A percentile compares a stretch with the other conserved stretches of the same genome.
Conservation (phyloP, 495 filamentous ascomycete species). For the Pseudevernia furfuracea region DNA sequence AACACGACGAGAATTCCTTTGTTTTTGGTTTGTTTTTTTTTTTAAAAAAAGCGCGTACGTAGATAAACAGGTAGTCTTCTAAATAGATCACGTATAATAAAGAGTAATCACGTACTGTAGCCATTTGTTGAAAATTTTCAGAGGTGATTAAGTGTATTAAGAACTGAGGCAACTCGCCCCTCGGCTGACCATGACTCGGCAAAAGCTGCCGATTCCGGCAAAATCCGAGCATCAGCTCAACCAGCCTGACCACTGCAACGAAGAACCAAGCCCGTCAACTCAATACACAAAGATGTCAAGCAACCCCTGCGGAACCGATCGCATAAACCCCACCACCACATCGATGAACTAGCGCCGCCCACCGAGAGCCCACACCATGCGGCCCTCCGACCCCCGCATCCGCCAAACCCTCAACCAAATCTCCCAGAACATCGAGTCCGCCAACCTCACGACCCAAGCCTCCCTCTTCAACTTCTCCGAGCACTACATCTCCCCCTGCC, state of each 20-base stretch:
- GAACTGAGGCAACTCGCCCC: no score
- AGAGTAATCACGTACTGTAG: no score
- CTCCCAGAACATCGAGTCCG: conserved; percentile 83
- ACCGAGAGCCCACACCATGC: conserved; percentile 34
- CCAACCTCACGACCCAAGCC: conserved; percentile 83
- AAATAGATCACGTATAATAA: no score
- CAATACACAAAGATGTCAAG: not conserved
- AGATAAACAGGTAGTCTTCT: no score
- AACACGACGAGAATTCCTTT: no score
- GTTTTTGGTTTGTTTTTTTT: no score
- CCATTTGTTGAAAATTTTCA: no score
- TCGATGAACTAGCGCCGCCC: not conserved
- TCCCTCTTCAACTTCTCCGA: conserved; percentile 83
- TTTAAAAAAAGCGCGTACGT: no score
- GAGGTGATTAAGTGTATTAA: no score
- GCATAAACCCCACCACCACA: not conserved
- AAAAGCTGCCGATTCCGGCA: not conserved
- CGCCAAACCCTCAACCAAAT: conserved; percentile 90
- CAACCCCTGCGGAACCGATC: not conserved
- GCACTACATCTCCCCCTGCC: conserved; percentile 74
- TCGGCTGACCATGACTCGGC: not conserved
- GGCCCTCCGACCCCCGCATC: conserved; percentile 82
- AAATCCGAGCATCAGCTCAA: not conserved
- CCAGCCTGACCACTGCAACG: not conserved
- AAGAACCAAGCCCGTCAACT: not conserved